Base-by-base conservation (phyloP, 2,329 filamentous ascomycete species). In the Remersonia thermophila region DNA sequence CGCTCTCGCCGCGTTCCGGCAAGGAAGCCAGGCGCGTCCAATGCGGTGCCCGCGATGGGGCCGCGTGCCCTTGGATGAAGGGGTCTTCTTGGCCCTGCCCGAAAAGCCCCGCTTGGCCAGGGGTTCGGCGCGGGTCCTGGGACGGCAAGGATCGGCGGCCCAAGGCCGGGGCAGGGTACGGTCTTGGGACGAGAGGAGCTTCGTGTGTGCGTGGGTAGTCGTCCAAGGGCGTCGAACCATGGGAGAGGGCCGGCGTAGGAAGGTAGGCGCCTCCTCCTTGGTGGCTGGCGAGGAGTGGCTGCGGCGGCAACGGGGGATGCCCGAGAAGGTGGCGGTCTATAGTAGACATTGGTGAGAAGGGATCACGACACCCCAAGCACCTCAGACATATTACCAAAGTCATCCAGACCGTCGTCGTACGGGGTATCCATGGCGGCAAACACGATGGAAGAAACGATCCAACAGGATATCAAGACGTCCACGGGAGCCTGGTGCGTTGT, bases 341-440 rank as follows among this genome's bases (percentile, higher is more conserved):
- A 23, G 20, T 5, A 23, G 20, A 23, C n/a, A n/a, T n/a, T n/a
- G n/a, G n/a, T n/a, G n/a, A n/a, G n/a, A n/a, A n/a, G n/a, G n/a
- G n/a, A n/a, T n/a, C n/a, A n/a, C n/a, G n/a, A n/a, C n/a, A n/a
- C n/a, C n/a, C n/a, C n/a, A n/a, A n/a, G n/a, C n/a, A n/a, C n/a
- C n/a, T n/a, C n/a, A n/a, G n/a, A n/a, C n/a, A n/a, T n/a, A 40
- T 30, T 25, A 47, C 47, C 47, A 23, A 49, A 49, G 18, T 47
- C 45, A 25, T 49, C 47, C 25, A 49, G 33, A 7, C 37, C 45
- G 35, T 47, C 43, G 14, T 40, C 30, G 15, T 41, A 41, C 3
- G n/a, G 13, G 8, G 9, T 12, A 6, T 17, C 35, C 41, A 43
- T 43, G 25, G 15, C 6, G 13, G 14, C 8, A 2, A 11, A n/a